Percentiles rank a stretch among this genome's conserved stretches.
phyloP scores from a whole-genome alignment of 1,139 yeast species.

The Kurtzmaniella quercitrusa region DNA sequence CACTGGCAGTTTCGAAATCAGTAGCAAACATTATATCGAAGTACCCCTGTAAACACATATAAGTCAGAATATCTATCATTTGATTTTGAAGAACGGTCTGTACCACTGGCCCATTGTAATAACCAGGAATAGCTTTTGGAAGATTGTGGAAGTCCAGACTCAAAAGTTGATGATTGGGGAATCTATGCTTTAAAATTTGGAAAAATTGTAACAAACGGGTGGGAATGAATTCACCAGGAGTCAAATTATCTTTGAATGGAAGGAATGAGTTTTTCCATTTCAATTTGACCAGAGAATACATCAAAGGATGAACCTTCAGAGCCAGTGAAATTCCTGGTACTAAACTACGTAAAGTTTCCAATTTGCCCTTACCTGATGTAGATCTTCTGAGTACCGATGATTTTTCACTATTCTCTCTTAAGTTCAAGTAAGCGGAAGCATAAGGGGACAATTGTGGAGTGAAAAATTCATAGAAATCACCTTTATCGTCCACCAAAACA shows the following conservation, averaged over 20 bases:
- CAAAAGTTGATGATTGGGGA: slow-evolving; percentile 72
- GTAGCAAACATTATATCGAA: slow-evolving; percentile 89
- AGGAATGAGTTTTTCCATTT: slow-evolving; percentile 27
- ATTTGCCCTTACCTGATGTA: slow-evolving; percentile 17
- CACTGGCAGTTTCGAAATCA: slow-evolving; percentile 61
- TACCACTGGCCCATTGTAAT: slow-evolving; percentile 72
- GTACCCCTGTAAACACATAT: slow-evolving; percentile 79
- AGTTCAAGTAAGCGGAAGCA: slow-evolving; percentile 49
- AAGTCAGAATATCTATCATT: slow-evolving; percentile 68
- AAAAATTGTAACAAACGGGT: slow-evolving; percentile 68
- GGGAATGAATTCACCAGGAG: slow-evolving; percentile 79
- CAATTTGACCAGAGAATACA: slow-evolving; percentile 31
- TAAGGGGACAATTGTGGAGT: slow-evolving; percentile 64
- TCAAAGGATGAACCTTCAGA: slow-evolving; percentile 38
- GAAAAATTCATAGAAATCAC: slow-evolving; percentile 75
- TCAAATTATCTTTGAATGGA: slow-evolving; percentile 66
- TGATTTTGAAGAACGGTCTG: slow-evolving; percentile 69
- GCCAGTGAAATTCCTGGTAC: slow-evolving; percentile 29
- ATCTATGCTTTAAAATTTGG: slow-evolving; percentile 56
- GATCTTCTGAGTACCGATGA: slow-evolving; percentile 26
- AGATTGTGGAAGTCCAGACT: slow-evolving; percentile 71
- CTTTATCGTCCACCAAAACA: slow-evolving; percentile 68
- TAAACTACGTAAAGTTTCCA: slow-evolving; percentile 24
- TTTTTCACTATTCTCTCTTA: slow-evolving; percentile 47
- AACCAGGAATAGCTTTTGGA: slow-evolving; percentile 61